A percentile compares a stretch with the other conserved stretches of the same genome.
Evolutionary conservation across 768 basidiomycete species (phyloP).

Genomic region (Postia placenta): DNA sequence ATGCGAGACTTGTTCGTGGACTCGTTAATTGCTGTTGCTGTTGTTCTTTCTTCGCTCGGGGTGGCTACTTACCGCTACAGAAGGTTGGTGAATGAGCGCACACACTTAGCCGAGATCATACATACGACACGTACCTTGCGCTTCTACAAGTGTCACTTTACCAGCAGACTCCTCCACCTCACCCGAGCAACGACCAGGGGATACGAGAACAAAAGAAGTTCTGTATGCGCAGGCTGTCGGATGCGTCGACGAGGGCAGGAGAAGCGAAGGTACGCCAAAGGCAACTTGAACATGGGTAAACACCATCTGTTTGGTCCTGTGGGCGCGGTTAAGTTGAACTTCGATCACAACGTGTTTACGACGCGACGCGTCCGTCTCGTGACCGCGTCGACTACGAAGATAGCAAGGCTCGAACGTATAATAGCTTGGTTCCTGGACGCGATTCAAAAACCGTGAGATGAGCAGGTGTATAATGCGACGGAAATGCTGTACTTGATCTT

Average conservation of each 20-base stretch:
- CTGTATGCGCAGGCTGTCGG: slow-evolving; percentile 9
- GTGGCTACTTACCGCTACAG: slow-evolving; percentile 17
- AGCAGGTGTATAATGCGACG: too few relatives aligned
- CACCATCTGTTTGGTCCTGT: slow-evolving; percentile 8
- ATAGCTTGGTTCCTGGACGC: too few relatives aligned
- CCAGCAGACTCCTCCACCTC: slow-evolving; percentile 16
- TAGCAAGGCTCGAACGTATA: too few relatives aligned
- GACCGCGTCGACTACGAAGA: too few relatives aligned
- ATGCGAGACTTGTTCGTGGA: slow-evolving; percentile 8
- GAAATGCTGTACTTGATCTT: too few relatives aligned
- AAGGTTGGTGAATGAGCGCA: neutral
- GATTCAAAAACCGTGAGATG: too few relatives aligned
- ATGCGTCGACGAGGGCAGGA: slow-evolving; percentile 16
- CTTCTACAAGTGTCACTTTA: slow-evolving; percentile 16
- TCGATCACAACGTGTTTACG: slow-evolving; percentile 1
- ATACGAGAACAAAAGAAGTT: slow-evolving; percentile 11
- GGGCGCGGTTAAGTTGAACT: slow-evolving; percentile 10
- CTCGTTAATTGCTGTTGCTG: slow-evolving; percentile 17
- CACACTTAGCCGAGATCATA: neutral
- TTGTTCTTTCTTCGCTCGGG: slow-evolving; percentile 6
- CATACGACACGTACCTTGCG: slow-evolving; percentile 13
- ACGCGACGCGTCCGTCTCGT: neutral
- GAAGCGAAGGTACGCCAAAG: neutral
- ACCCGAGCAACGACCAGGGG: slow-evolving; percentile 8
- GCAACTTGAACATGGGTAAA: slow-evolving; percentile 14